These are phyloP conservation scores for Rhynchospora breviuscula DNA, from an alignment of 176 grass and related monocot species.

Conservation along the genomic window DNA sequence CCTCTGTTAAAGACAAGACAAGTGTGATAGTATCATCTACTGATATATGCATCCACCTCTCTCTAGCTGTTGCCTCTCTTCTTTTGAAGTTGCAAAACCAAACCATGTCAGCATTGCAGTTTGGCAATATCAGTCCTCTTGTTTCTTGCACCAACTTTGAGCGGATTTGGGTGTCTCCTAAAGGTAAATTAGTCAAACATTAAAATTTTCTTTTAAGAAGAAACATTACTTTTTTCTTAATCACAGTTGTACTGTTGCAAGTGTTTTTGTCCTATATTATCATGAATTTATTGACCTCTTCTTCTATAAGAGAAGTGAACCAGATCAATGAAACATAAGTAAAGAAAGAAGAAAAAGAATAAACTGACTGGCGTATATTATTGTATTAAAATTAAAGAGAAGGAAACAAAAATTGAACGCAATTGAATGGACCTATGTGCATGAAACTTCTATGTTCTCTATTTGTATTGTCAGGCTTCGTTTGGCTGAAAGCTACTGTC, in stretches of 20 bases:
- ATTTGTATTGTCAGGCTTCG: background rate
- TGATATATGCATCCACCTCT: constrained; percentile 86
- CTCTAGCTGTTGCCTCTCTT: constrained; percentile 78
- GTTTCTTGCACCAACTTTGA: constrained; percentile 93
- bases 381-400: background rate
- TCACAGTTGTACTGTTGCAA: background rate
- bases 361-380: background rate
- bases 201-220: background rate
- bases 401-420: background rate
- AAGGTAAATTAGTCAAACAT: constrained; percentile 39
- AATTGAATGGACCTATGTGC: background rate
- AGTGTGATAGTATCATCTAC: constrained; percentile 62
- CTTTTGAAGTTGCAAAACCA: constrained; percentile 90
- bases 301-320: background rate
- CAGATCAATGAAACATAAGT: background rate
- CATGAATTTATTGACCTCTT: background rate
- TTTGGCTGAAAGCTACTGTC: background rate
- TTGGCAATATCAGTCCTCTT: constrained; percentile 80
- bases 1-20: constrained; percentile 79
- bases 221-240: background rate
- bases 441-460: background rate
- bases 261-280: background rate
- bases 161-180: constrained; percentile 71
- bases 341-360: background rate
- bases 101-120: constrained; percentile 79